Evolutionary conservation across 1,284 basidiomycete species (phyloP), one percentile per base, ranked within the genome.

Genomic region (Cutaneotrichosporon cutaneum): DNA sequence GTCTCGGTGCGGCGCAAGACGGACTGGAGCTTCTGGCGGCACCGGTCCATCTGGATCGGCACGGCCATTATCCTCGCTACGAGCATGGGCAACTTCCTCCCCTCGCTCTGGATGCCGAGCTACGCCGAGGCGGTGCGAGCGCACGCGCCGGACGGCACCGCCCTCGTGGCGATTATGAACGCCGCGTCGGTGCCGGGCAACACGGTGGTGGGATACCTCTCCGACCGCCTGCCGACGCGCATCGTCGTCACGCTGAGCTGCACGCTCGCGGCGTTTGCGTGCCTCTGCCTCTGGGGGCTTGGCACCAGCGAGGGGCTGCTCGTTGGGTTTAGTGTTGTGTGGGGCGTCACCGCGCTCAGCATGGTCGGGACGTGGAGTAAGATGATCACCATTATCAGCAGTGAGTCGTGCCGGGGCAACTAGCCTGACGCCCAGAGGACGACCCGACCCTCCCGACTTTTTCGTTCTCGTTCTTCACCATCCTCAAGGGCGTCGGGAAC

Each of bases 221-320:
- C 74, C 10, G 80, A 81, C 66, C 60, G 68, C 5, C 63, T 67
- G 33, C 71, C 74, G 0, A 60, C 77, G 9, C 66, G 67, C 14
- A 42, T 67, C 42, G 75, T 76, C 48, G 68, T 81, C 36, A 54
- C 69, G 5, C 47, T 73, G 42, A 75, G 72, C 10, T 77, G 75
- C 62, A 47, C 73, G 4, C 72, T 72, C 0, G 68, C 72, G 3
- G 69, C 76, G 1, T 32, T 74, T 1, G 58, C 76, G 0, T 77
- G 75, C 58, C 70, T 80, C 33, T 64, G 77, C 24, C 64, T 81
- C 32, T 81, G 80, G 78, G 79, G 79, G 0, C 72, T 80, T 55
- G 74, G 74, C 1, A 75, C 73, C 10, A 67, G 65, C 18, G 54
- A 67, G n/a, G 69, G 56, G 14, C 58, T 70, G 3, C 62, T 77